Evolutionary conservation across 352 stramenopile species (phyloP).

Genomic region (Pythium volutum): DNA sequence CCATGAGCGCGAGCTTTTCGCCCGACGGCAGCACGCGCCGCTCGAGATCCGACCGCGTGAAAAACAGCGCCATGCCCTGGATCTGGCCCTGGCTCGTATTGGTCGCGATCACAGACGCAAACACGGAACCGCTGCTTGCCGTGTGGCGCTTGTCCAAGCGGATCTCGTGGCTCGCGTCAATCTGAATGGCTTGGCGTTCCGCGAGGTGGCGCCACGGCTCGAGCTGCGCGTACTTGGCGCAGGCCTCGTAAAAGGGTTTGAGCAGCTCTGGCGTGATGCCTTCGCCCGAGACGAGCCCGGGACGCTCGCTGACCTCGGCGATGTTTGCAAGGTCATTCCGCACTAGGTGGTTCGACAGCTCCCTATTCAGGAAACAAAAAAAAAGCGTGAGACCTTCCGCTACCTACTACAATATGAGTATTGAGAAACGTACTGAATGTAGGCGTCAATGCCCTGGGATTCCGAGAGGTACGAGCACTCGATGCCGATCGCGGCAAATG

Average conservation of each 20-base stretch:
- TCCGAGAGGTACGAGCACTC: constrained; percentile 85
- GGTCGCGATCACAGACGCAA: constrained; percentile 70
- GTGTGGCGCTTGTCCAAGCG: constrained; percentile 59
- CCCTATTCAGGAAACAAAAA: constrained; percentile 30
- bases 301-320: constrained; percentile 69
- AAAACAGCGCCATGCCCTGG: constrained; percentile 76
- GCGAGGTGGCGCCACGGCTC: constrained; percentile 68
- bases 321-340: constrained; percentile 80
- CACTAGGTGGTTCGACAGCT: constrained; percentile 78
- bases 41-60: constrained; percentile 69
- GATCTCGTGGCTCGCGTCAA: constrained; percentile 69
- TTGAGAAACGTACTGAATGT: constrained; percentile 61
- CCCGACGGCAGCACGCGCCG: constrained; percentile 64
- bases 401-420: neutral
- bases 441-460: constrained; percentile 81
- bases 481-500: constrained; percentile 68
- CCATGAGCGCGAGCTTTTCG: constrained; percentile 68
- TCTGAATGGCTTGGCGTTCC: constrained; percentile 77
- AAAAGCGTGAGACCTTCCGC: neutral
- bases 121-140: constrained; percentile 55
- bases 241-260: constrained; percentile 56
- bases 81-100: constrained; percentile 55
- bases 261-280: constrained; percentile 61
- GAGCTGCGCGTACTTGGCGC: constrained; percentile 55
- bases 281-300: constrained; percentile 51